Evolutionary conservation across 768 basidiomycete genomes (phyloP).

Genomic region (Phlegmacium glaucopus): DNA sequence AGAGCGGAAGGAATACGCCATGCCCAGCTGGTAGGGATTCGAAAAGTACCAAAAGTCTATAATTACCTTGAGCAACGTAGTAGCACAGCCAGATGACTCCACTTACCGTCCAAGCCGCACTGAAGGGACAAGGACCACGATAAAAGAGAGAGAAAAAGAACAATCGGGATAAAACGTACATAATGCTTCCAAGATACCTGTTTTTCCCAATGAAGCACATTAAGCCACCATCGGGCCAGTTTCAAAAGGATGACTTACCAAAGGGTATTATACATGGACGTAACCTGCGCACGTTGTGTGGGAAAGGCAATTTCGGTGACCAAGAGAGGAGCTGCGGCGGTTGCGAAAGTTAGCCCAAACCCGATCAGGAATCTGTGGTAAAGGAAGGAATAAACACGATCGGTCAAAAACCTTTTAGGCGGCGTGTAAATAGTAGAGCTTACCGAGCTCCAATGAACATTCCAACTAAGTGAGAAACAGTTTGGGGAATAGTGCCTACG

Average conservation of each 20-base stretch:
- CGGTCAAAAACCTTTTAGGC: neutral
- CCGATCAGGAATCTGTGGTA: slow-evolving; percentile 51
- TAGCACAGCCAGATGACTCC: neutral
- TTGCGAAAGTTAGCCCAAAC: slow-evolving; percentile 62
- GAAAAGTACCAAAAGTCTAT: slow-evolving; percentile 64
- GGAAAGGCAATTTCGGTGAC: slow-evolving; percentile 76
- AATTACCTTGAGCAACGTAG: neutral
- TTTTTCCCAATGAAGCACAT: slow-evolving; percentile 7
- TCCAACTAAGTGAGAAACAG: slow-evolving; percentile 52
- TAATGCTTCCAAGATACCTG: slow-evolving; percentile 60
- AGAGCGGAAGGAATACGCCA: slow-evolving; percentile 72
- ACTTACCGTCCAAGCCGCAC: slow-evolving; percentile 59
- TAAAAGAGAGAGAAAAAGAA: neutral
- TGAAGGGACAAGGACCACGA: slow-evolving; percentile 10
- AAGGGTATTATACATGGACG: slow-evolving; percentile 67
- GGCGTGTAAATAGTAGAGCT: too few species aligned
- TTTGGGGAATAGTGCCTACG: slow-evolving; percentile 53
- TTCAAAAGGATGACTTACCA: slow-evolving; percentile 39
- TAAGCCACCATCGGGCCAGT: neutral
- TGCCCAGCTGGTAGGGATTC: slow-evolving; percentile 54
- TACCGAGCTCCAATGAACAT: slow-evolving; percentile 70
- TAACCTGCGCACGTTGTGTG: slow-evolving; percentile 66
- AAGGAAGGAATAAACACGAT: neutral
- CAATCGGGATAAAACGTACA: slow-evolving; percentile 35
- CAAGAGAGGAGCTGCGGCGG: slow-evolving; percentile 70